Conservation (phyloP, 345 rosid genomes). For the Nephelium lappaceum region DNA sequence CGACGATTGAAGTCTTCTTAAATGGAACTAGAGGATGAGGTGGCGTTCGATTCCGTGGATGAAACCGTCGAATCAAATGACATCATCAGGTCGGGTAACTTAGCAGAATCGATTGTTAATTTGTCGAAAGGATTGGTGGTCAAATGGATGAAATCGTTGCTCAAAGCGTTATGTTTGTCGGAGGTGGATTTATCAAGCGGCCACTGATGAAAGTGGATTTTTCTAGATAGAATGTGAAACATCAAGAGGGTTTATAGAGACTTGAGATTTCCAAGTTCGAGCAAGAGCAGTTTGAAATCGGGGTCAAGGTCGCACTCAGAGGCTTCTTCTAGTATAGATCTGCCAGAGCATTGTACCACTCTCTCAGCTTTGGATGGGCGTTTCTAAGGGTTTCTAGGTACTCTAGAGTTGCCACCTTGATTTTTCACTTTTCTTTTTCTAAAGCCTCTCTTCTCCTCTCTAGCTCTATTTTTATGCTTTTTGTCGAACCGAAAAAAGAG, state of each 20-base stretch:
- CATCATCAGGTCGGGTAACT: conserved; percentile 47
- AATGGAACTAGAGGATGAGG: conserved; percentile 54
- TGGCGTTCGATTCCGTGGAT: conserved; percentile 69
- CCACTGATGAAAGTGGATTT: conserved; percentile 60
- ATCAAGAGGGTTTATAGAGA: conserved; percentile 73
- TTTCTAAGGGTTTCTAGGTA: too few species aligned
- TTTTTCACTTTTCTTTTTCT: too few species aligned
- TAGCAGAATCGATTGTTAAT: conserved; percentile 46
- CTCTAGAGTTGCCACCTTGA: too few species aligned
- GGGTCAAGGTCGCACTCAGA: conserved; percentile 83
- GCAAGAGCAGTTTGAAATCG: conserved; percentile 84
- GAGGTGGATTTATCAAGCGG: conserved; percentile 34
- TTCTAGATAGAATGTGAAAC: conserved; percentile 77
- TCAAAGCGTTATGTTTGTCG: conserved; percentile 48
- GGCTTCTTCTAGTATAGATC: conserved; percentile 41
- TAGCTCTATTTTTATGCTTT: too few species aligned
- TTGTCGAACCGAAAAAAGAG: too few species aligned
- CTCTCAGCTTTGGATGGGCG: too few species aligned
- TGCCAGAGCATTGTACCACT: too few species aligned
- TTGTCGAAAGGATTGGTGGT: conserved; percentile 35
- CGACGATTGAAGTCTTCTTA: conserved; percentile 69
- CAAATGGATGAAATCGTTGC: conserved; percentile 49
- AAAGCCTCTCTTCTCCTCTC: too few species aligned
- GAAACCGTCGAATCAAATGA: conserved; percentile 67
- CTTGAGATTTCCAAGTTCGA: conserved; percentile 82